phyloP scores from a whole-genome alignment of 2,329 filamentous ascomycete genomes.

The Keithomyces neogunnii region DNA sequence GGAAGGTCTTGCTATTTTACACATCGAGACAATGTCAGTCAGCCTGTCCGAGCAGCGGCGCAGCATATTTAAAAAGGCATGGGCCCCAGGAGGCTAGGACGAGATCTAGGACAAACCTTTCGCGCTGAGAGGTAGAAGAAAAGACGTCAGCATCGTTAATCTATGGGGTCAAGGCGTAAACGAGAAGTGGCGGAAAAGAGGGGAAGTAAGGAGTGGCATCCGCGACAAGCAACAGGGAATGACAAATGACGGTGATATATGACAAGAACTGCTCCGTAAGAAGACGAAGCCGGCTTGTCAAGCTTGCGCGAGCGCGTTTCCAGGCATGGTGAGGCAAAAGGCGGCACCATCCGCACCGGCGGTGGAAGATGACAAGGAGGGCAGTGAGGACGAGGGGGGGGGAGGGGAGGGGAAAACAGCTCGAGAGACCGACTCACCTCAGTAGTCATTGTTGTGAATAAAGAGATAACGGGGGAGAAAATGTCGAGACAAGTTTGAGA shows the following conservation, averaged over 20 bases:
- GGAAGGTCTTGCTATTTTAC: slow-evolving; percentile 86
- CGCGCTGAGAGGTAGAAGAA: slow-evolving; percentile 44
- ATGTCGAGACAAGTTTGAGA: neutral
- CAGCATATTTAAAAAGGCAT: slow-evolving; percentile 2
- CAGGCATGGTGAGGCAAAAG: neutral
- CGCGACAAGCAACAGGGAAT: neutral
- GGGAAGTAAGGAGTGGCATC: neutral
- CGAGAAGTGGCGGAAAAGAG: slow-evolving; percentile 5
- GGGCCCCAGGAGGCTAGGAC: no score
- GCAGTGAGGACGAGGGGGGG: slow-evolving; percentile 1
- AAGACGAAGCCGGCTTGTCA: neutral
- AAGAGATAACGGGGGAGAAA: slow-evolving; percentile 1
- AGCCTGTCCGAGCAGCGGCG: slow-evolving; percentile 16
- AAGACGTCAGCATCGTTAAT: slow-evolving; percentile 25
- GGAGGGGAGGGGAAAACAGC: neutral
- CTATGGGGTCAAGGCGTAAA: slow-evolving; percentile 4
- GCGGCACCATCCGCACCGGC: slow-evolving; percentile 2
- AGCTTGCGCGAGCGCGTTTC: neutral
- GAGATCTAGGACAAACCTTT: slow-evolving; percentile 47
- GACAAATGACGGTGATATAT: neutral
- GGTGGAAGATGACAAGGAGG: slow-evolving; percentile 4
- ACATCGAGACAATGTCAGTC: slow-evolving; percentile 14
- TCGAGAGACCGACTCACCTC: slow-evolving; percentile 20
- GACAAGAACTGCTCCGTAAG: neutral
- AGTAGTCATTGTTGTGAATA: slow-evolving; percentile 20